Percentiles rank a stretch among this genome's conserved stretches.
Conservation (phyloP, 352 stramenopile species). For the Peronospora tabacina region DNA sequence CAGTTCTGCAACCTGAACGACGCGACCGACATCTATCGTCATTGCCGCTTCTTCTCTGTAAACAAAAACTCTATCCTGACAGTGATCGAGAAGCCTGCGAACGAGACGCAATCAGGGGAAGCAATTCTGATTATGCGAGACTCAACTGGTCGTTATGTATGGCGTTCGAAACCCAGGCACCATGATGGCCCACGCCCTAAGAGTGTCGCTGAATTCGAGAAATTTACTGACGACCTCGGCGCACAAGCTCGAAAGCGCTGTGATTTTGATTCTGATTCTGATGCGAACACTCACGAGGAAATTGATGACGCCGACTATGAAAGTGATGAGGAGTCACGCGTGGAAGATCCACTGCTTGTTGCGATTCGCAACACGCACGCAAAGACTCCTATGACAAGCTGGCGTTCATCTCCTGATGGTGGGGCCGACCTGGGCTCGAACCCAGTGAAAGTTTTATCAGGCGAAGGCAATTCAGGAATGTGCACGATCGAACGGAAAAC, state of each 20-base stretch:
- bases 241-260: constrained; percentile 10
- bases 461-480: constrained; percentile 71
- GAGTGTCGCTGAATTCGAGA: constrained; percentile 55
- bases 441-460: constrained; percentile 31
- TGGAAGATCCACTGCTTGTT: constrained; percentile 47
- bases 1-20: constrained; percentile 51
- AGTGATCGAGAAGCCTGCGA: constrained; percentile 68
- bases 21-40: constrained; percentile 31
- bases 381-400: constrained; percentile 67
- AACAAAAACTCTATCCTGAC: constrained; percentile 76
- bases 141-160: constrained; percentile 67
- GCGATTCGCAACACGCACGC: constrained; percentile 55
- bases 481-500: constrained; percentile 61
- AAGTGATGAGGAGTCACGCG: constrained; percentile 21
- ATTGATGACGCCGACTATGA: constrained; percentile 32
- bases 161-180: constrained; percentile 66
- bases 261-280: constrained; percentile 22
- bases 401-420: constrained; percentile 31
- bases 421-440: constrained; percentile 13
- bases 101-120: constrained; percentile 35
- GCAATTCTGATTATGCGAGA: constrained; percentile 75
- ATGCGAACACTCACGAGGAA: constrained; percentile 18
- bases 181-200: constrained; percentile 43
- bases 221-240: constrained; percentile 37
- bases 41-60: constrained; percentile 77